Evolutionary conservation across 805 yeast genomes (phyloP), one percentile per base, ranked within the genome.

Genomic region (Candida vartiovaarae): DNA sequence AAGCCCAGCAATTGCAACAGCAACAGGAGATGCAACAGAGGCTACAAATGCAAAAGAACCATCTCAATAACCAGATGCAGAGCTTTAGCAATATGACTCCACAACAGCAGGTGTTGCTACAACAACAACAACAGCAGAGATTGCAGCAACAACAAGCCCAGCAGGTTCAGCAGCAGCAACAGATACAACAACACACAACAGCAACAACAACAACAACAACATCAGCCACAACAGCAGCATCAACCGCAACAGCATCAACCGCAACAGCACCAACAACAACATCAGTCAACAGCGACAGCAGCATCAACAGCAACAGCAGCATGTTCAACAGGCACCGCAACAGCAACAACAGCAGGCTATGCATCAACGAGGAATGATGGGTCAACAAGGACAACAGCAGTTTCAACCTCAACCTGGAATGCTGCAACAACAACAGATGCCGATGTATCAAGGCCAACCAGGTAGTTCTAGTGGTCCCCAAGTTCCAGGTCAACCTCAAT

Each of bases 31-130:
- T 51, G 8, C 59, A 52, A 39, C 59, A 54, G 27, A 28, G 57
- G 24, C 54, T 50, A 4, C 59, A 56, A 20, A 25, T 56, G 11
- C 60, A 55, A 24, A 54, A 55, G 36, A 46, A 49, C 2, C 57
- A 54, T 33, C 23, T 56, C 25, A 48, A 46, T 40, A 47, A 43
- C 27, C 61, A 54, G 28, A 42, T 40, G 31, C 53, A 47, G 36
- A 45, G 45, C 33, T 50, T 50, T 38, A 34, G 43, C 28, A 42
- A 42, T 29, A 20, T 48, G 8, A 46, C 49, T 7, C 54, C 51
- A 32, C 59, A 50, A 32, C 53, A 48, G 15, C 57, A 50, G 40
- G 45, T 44, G 8, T 47, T 47, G 27, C 50, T 45, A 20, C 54
- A 51, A 38, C 48, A 46, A 9, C 52, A 45, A 15, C 45, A 39